A percentile compares a stretch with the other conserved stretches of the same genome.
Conservation (phyloP, 176 grass and related monocot species). For the Sorghum bicolor region DNA sequence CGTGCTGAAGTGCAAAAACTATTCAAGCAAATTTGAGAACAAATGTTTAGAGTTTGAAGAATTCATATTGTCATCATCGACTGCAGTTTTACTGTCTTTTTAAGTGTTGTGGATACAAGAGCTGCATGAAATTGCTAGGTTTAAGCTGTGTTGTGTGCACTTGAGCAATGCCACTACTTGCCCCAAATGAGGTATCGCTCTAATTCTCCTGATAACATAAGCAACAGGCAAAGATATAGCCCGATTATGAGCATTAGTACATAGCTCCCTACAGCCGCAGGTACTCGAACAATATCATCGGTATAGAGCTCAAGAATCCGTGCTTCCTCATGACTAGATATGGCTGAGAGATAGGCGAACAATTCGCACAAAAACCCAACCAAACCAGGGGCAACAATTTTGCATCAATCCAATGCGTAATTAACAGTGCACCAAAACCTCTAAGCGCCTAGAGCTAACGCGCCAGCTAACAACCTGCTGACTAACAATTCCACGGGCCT, state of each 20-base stretch:
- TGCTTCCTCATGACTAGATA: background rate
- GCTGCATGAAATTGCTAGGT: background rate
- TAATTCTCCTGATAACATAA: background rate
- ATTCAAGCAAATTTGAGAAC: background rate
- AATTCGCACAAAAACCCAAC: background rate
- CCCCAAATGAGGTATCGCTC: background rate
- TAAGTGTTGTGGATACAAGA: background rate
- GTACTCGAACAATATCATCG: background rate
- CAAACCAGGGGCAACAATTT: no score
- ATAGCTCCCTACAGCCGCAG: background rate
- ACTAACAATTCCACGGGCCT: background rate
- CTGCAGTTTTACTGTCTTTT: background rate
- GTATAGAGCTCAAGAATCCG: background rate
- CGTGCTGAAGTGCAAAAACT: background rate
- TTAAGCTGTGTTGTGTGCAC: background rate
- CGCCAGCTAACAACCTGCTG: background rate
- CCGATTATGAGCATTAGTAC: background rate
- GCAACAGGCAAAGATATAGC: background rate
- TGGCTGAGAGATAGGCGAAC: background rate
- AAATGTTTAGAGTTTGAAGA: background rate
- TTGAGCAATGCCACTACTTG: background rate
- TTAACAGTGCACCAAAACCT: no score
- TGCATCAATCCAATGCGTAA: no score
- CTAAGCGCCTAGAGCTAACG: background rate
- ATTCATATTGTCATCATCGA: background rate